Conservation (phyloP, 257 asterid species). For the Nicotiana otophora region DNA sequence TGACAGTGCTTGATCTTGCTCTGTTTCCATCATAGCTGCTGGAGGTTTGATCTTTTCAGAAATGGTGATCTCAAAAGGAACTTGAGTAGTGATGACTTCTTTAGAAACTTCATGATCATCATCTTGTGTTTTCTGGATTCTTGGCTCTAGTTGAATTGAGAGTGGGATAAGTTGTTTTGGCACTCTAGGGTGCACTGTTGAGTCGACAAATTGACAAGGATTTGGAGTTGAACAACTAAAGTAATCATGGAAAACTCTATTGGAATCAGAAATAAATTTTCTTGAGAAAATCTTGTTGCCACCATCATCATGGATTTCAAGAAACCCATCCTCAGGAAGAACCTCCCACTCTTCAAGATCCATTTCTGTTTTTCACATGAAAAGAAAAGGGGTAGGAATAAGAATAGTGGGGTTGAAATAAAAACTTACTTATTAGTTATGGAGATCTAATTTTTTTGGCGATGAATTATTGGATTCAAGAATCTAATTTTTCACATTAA, state of each 20-base stretch:
- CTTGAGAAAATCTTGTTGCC: conserved; percentile 50
- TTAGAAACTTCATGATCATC: conserved; percentile 9
- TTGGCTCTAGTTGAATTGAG: conserved; percentile 18
- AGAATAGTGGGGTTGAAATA: background rate
- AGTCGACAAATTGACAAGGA: conserved; percentile 31
- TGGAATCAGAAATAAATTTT: conserved; percentile 16
- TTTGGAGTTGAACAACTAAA: conserved; percentile 6
- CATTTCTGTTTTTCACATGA: background rate
- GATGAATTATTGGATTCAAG: conserved; percentile 11
- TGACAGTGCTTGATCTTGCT: conserved; percentile 30
- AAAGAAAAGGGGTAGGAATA: background rate
- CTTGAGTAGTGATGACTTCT: background rate
- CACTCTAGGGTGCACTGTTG: conserved; percentile 1
- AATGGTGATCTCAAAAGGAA: background rate
- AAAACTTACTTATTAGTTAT: background rate
- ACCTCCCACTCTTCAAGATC: conserved; percentile 85
- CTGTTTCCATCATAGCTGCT: conserved; percentile 6
- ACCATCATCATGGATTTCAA: conserved; percentile 52
- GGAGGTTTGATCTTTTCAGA: background rate
- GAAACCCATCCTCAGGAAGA: conserved; percentile 66
- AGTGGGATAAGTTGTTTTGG: conserved; percentile 20
- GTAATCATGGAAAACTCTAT: conserved; percentile 1
- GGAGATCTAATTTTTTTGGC: background rate
- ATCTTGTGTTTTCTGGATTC: background rate
- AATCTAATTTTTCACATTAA: background rate